Evolutionary conservation across 768 basidiomycete species (phyloP), one percentile per base, ranked within the genome.

Genomic region (Mycena galericulata): DNA sequence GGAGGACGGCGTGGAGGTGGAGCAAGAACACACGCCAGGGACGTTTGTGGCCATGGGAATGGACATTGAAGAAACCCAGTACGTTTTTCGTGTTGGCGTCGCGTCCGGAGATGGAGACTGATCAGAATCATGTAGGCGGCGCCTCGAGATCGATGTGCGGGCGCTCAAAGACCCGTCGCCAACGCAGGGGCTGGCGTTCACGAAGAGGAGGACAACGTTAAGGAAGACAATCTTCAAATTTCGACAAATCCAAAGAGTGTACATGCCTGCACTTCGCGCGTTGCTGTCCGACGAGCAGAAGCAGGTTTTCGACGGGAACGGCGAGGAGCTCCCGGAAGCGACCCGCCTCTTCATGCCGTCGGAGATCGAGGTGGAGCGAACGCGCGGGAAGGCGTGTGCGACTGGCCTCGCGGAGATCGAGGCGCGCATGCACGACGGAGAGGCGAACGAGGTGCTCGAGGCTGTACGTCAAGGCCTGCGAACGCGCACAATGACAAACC

Each of bases 271-370:
- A 2, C 15, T 26, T 14, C 41, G 56, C 1, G 40, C 56, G 2
- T 18, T 45, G 18, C 29, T 57, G 5, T 18, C 56, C 14, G 56
- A 57, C 41, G 17, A 15, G 7, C 40, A 57, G 40, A 8, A 27
- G 56, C 40, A 57, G 40, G 20, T 57, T 1, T 45, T 43, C 4
- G 56, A 57, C 29, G 56, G 56, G 2, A 43, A 41, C 18, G 56
- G 56, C 5, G 40, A 57, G 24, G 40, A 57, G 41, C 27, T 45
- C 1, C 40, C 56, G 8, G 40, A 57, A 38, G 9, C 10, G 9
- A 56, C 55, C 7, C 55, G 55, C 6, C 55, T 56, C 6, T 56
- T 56, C 24, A 56, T 45, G 57, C 57, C 57, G 12, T 58, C 57
- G 3, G 57, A 46, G 57, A 58, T 58, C 41, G 26, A 7, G 20